A percentile compares a stretch with the other conserved stretches of the same genome.
Conservation (phyloP, 106 monocot species). For the Acanthochlamys bracteata region DNA sequence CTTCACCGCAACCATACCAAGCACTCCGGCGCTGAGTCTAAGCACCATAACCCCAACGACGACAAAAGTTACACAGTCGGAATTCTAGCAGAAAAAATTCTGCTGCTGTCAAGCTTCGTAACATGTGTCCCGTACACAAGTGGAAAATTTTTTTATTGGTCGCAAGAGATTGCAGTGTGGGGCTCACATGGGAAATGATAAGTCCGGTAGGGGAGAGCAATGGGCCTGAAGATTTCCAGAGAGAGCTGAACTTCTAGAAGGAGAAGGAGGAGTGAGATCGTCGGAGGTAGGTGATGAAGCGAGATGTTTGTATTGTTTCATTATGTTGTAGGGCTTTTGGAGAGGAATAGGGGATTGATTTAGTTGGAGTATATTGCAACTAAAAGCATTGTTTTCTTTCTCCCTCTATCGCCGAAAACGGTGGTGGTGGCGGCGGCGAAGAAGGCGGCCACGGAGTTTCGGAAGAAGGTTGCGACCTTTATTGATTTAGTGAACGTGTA, state of each 20-base stretch:
- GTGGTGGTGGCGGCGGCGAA: constrained; percentile 28
- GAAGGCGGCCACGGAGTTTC: constrained; percentile 35
- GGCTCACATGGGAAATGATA: constrained; percentile 25
- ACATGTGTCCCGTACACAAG: constrained; percentile 13
- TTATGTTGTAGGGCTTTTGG: no score
- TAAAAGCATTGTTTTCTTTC: no score
- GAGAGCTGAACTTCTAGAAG: background rate
- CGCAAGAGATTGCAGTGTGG: background rate
- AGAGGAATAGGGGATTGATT: no score
- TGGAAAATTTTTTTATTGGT: background rate
- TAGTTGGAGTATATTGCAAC: no score
- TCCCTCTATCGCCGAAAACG: background rate
- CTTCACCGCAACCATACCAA: constrained; percentile 20
- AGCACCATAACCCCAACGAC: constrained; percentile 7
- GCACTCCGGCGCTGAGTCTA: constrained; percentile 9
- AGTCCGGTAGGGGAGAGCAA: constrained; percentile 37
- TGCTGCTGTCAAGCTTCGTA: constrained; percentile 10
- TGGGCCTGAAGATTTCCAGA: constrained; percentile 27
- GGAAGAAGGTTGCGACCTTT: constrained; percentile 65
- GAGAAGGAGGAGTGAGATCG: constrained; percentile 7
- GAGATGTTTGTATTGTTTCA: no score
- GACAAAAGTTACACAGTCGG: constrained; percentile 3
- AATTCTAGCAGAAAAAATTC: constrained; percentile 7
- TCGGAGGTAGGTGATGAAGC: no score
- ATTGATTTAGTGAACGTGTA: constrained; percentile 76